Evolutionary conservation across 169 alveolate genomes (phyloP), one percentile per base, ranked within the genome.

Genomic region (Cystoisospora suis): DNA sequence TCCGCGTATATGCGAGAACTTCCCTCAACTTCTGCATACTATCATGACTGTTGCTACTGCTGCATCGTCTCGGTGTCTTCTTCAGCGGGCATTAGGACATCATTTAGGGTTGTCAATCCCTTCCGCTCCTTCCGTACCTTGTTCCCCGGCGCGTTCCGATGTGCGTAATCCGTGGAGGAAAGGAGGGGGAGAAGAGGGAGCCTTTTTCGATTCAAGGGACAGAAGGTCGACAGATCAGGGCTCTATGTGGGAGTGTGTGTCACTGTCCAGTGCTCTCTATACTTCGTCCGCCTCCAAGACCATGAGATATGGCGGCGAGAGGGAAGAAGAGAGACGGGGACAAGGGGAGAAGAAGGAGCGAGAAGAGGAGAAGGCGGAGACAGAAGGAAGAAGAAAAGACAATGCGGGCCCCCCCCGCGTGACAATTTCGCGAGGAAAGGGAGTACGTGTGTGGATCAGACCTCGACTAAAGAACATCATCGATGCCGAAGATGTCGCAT

Each of bases 401-500:
- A 23, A 44, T 36, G 38, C 45, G 27, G 44, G 15, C 5, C 1
- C 45, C 45, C 77, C 5, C 42, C 77, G 4, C n/a, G 6, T 44
- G 42, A 23, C 38, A 44, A 6, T 9, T 15, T 7, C 23, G 77
- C 1, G 44, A 20, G 36, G 77, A n/a, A 15, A 1, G 5, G 45
- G 77, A 65, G 44, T 5, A 44, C 77, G 77, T 3, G 77, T 65
- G 45, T 65, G 77, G 77, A 23, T 65, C 45, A 36, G 77, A n/a
- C 38, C 44, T 36, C 77, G 77, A 32, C 77, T 65, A 44, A 65
- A 65, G 44, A 5, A 36, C 42, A 23, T 65, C 2, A 7, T 65
- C 36, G 77, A n/a, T 1, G 77, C 77, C 45, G 77, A 65, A 65
- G 77, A 65, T 20, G 77, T 65, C 42, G 77, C 77, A 2, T 65